A percentile compares a stretch with the other conserved stretches of the same genome.
Evolutionary conservation across 108 stramenopile genomes (phyloP).

Genomic region (Skeletonema menzelii): DNA sequence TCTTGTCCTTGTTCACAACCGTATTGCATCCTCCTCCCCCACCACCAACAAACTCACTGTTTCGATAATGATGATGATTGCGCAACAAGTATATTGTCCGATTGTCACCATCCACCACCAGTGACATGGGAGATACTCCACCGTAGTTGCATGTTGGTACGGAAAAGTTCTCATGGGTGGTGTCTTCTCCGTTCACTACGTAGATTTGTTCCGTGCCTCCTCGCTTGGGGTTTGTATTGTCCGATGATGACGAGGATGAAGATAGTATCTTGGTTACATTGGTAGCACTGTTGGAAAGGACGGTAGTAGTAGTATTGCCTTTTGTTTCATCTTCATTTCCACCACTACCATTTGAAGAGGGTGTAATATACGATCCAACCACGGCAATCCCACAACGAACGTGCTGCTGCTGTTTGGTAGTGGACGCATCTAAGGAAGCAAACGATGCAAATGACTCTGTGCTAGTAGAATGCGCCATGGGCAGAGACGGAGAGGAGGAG

Average conservation of each 20-base stretch:
- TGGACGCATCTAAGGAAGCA: conserved; percentile 7
- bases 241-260: background rate
- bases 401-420: background rate
- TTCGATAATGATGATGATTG: too few species aligned
- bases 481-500: background rate
- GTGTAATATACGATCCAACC: background rate
- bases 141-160: conserved; percentile 33
- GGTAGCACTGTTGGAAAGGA: background rate
- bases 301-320: background rate
- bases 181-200: conserved; percentile 43
- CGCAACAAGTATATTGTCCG: conserved; percentile 33
- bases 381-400: conserved; percentile 6
- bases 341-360: background rate
- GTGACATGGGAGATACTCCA: conserved; percentile 6
- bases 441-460: conserved; percentile 7
- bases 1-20: background rate
- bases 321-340: background rate
- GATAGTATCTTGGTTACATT: background rate
- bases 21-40: background rate
- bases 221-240: background rate
- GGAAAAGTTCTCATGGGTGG: conserved; percentile 29
- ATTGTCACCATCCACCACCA: conserved; percentile 26
- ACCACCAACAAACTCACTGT: background rate
- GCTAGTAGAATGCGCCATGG: conserved; percentile 1
- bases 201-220: background rate